Percentiles rank a stretch among this genome's conserved stretches.
Evolutionary conservation across 768 basidiomycete species (phyloP).

Genomic region (Mycena venus): DNA sequence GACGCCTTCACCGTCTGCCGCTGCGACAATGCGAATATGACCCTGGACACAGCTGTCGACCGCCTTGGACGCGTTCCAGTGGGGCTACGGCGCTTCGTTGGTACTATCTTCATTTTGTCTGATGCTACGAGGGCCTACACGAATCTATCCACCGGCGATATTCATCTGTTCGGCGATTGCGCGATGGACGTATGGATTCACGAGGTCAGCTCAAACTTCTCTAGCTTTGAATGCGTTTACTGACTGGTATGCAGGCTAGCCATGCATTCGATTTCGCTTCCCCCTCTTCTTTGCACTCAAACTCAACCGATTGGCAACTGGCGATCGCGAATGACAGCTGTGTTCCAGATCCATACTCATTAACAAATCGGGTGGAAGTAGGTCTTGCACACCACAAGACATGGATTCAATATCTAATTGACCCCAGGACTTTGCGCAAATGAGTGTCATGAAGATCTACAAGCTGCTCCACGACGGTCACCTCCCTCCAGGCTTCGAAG

Average conservation of each 20-base stretch:
- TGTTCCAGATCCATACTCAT: slow-evolving; percentile 5
- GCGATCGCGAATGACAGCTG: slow-evolving; percentile 18
- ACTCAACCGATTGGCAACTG: neutral
- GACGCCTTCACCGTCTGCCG: slow-evolving; percentile 13
- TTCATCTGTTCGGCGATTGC: slow-evolving; percentile 17
- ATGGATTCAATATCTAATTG: neutral
- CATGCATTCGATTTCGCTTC: slow-evolving; percentile 3
- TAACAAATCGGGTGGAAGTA: slow-evolving; percentile 12
- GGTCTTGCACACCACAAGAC: neutral
- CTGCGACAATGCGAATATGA: slow-evolving; percentile 19
- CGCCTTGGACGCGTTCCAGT: slow-evolving; percentile 22
- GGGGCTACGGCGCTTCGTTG: slow-evolving; percentile 19
- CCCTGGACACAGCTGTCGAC: slow-evolving; percentile 12
- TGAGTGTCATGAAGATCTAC: slow-evolving; percentile 12
- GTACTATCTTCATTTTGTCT: neutral
- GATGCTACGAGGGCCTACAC: neutral
- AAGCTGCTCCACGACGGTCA: neutral
- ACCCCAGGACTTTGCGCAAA: slow-evolving; percentile 20
- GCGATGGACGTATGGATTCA: slow-evolving; percentile 14
- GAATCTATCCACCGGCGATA: slow-evolving; percentile 4
- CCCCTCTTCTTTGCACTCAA: neutral
- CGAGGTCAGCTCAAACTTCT: slow-evolving; percentile 1
- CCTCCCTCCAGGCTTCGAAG: slow-evolving; percentile 5
- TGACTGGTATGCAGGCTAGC: neutral
- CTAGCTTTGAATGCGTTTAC: neutral